phyloP scores from a whole-genome alignment of 208 protist genomes.

The Leishmania turanica region DNA sequence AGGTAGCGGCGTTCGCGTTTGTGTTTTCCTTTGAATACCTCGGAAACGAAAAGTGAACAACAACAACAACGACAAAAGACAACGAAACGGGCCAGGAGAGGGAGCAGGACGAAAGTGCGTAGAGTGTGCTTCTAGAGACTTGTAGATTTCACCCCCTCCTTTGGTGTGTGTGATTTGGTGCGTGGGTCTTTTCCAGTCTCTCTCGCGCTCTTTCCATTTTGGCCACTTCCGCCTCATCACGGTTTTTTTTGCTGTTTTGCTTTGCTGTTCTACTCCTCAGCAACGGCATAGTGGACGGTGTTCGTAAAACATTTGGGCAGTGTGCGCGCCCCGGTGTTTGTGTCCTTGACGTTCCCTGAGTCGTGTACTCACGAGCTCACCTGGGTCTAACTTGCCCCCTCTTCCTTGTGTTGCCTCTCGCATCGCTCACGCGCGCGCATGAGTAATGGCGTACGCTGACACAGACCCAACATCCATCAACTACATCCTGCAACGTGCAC shows the following conservation, averaged over 20 bases:
- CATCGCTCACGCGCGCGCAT: neutral
- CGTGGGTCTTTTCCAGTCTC: no score
- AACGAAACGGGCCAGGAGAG: neutral
- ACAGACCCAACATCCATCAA: constrained; percentile 33
- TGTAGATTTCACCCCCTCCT: no score
- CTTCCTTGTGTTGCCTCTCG: neutral
- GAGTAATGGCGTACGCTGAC: constrained; percentile 24
- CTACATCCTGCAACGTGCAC: constrained; percentile 26
- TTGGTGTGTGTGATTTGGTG: no score
- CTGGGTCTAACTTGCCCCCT: neutral
- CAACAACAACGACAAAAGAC: neutral
- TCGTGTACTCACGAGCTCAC: neutral
- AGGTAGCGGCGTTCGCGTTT: neutral
- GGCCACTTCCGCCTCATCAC: neutral
- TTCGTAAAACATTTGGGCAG: neutral
- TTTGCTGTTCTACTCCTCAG: neutral
- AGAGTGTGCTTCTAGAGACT: neutral
- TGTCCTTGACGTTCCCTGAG: neutral
- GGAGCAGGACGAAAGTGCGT: neutral
- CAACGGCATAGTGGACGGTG: neutral
- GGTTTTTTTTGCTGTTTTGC: neutral
- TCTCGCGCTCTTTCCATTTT: neutral
- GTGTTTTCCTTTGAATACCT: neutral
- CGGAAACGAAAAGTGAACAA: neutral
- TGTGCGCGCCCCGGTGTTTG: neutral